phyloP scores from a whole-genome alignment of 164 flowering plant species.

The Amborella trichopoda region DNA sequence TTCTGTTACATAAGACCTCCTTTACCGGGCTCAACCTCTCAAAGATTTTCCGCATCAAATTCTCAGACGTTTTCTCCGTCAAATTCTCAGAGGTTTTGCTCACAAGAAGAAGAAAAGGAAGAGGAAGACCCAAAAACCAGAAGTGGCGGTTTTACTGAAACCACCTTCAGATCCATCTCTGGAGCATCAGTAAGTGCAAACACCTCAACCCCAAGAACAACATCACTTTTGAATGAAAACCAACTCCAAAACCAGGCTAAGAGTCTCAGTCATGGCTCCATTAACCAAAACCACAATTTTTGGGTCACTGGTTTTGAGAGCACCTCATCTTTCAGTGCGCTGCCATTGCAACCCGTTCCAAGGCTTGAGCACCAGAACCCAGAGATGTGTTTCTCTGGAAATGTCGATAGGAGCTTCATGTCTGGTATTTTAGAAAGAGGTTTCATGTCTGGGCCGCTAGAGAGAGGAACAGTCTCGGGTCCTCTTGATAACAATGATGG shows the following conservation, averaged over 20 bases:
- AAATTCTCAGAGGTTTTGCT: too few species aligned
- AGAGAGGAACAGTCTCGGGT: constrained; percentile 78
- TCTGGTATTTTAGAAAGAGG: constrained; percentile 7
- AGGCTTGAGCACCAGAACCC: constrained; percentile 16
- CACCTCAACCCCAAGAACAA: constrained; percentile 57
- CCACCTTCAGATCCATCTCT: constrained; percentile 71
- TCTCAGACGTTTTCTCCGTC: too few species aligned
- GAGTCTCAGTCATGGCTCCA: too few species aligned
- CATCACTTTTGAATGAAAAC: too few species aligned
- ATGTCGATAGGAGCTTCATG: background rate
- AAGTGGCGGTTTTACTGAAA: constrained; percentile 64
- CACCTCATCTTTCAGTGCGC: constrained; percentile 60
- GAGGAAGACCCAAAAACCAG: too few species aligned
- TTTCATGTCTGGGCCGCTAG: constrained; percentile 95
- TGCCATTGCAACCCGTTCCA: constrained; percentile 81
- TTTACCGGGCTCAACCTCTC: background rate
- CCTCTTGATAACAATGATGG: constrained; percentile 44
- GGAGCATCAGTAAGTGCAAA: constrained; percentile 97
- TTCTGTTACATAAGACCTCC: constrained; percentile 47
- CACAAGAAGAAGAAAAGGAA: too few species aligned
- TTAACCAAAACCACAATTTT: too few species aligned
- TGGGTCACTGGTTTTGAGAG: too few species aligned
- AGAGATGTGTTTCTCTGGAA: background rate
- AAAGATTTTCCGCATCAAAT: too few species aligned
- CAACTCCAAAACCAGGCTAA: too few species aligned